A percentile compares a stretch with the other conserved stretches of the same genome.
phyloP scores from a whole-genome alignment of 805 yeast genomes.

The Schizosaccharomyces lindneri region DNA sequence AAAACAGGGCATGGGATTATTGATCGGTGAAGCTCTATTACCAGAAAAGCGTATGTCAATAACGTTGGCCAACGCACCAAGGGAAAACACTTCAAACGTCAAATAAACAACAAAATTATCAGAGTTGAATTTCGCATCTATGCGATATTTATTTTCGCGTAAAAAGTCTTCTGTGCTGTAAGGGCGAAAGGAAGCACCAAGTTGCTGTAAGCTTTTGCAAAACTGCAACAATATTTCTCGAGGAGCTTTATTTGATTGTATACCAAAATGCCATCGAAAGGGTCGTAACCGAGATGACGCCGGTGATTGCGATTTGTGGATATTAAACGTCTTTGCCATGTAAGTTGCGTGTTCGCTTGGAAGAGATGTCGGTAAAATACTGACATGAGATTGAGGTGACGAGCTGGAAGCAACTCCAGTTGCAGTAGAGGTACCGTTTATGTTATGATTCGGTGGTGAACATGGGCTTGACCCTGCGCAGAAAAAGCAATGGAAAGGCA shows the following conservation, averaged over 20 bases:
- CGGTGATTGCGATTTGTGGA: not conserved
- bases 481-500: not conserved
- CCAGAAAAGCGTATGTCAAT: not conserved
- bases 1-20: not conserved
- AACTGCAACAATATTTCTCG: constrained; percentile 97
- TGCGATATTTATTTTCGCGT: not conserved
- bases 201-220: constrained; percentile 69
- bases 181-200: constrained; percentile 75
- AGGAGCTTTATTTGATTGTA: constrained; percentile 84
- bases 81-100: not conserved
- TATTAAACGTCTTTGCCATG: not conserved
- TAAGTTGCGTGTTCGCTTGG: not conserved
- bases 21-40: not conserved
- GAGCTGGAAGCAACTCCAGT: not conserved
- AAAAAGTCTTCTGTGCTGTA: not conserved
- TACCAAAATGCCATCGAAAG: constrained; percentile 97
- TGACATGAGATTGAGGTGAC: not conserved
- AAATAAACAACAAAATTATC: not conserved
- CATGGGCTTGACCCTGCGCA: not conserved
- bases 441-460: not conserved
- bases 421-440: not conserved
- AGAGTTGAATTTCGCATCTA: not conserved
- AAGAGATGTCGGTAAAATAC: not conserved
- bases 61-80: not conserved
- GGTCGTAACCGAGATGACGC: constrained; percentile 4